Evolutionary conservation across 805 yeast genomes (phyloP).

Genomic region (Saturnispora saitoi): DNA sequence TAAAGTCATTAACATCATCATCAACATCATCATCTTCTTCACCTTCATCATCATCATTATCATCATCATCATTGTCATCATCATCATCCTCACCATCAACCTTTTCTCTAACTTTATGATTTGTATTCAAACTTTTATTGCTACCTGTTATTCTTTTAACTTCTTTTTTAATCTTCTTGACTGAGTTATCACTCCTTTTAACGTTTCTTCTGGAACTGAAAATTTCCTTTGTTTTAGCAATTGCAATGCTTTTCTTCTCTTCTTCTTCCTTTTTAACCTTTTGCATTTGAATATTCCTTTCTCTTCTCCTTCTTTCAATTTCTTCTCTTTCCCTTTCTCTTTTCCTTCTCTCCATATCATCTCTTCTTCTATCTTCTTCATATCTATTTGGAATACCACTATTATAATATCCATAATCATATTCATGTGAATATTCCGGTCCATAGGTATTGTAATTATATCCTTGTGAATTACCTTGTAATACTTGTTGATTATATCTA

Average conservation of each 20-base stretch:
- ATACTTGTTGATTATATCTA: neutral
- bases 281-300: neutral
- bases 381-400: conserved; percentile 3
- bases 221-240: conserved; percentile 6
- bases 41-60: conserved; percentile 33
- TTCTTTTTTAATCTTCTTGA: conserved; percentile 1
- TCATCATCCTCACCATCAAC: conserved; percentile 8
- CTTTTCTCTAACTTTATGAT: neutral
- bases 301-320: neutral
- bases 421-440: neutral
- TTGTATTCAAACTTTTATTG: neutral
- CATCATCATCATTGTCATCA: conserved; percentile 49
- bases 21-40: conserved; percentile 12
- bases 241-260: conserved; percentile 1
- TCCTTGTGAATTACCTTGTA: neutral
- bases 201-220: conserved; percentile 7
- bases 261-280: neutral
- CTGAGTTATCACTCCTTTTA: neutral
- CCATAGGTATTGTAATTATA: neutral
- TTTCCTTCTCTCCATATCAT: neutral
- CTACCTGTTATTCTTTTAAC: neutral
- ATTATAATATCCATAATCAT: conserved; percentile 8
- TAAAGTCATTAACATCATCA: neutral
- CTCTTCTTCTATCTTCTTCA: conserved; percentile 5
- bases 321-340: neutral